Percentiles rank a stretch among this genome's conserved stretches.
phyloP scores from a whole-genome alignment of 1,284 basidiomycete genomes.

The Puccinia novopanici region DNA sequence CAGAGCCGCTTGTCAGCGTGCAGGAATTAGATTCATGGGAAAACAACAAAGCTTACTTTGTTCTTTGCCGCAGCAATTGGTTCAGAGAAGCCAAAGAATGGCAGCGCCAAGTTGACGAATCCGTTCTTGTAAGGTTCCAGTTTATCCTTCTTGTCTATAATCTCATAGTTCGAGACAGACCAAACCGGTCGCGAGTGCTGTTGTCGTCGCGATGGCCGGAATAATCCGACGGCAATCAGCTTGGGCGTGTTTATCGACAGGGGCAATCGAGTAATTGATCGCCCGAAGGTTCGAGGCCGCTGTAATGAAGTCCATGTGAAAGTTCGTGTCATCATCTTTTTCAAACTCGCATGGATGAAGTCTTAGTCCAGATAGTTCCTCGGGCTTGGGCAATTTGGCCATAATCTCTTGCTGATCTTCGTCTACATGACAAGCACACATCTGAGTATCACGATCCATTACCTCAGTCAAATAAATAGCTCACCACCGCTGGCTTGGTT shows the following conservation, averaged over 20 bases:
- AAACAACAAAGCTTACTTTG: slow-evolving; percentile 61
- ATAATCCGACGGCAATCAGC: slow-evolving; percentile 99
- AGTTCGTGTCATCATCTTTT: slow-evolving; percentile 97
- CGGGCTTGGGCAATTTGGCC: slow-evolving; percentile 77
- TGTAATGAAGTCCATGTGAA: slow-evolving; percentile 99
- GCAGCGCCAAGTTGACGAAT: slow-evolving; percentile 94
- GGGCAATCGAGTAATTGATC: slow-evolving; percentile 87
- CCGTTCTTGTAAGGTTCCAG: slow-evolving; percentile 97
- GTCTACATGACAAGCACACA: not conserved
- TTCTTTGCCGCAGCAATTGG: slow-evolving; percentile 88
- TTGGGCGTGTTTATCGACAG: slow-evolving; percentile 92
- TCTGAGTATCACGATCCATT: not conserved
- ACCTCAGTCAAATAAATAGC: not conserved
- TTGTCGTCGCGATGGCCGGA: slow-evolving; percentile 98
- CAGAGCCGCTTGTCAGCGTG: not conserved
- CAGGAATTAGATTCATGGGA: not conserved
- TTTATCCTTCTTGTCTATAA: slow-evolving; percentile 91
- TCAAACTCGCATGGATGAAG: slow-evolving; percentile 95
- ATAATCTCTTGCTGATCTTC: slow-evolving; percentile 67
- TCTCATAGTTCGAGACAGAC: slow-evolving; percentile 98
- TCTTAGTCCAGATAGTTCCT: slow-evolving; percentile 89
- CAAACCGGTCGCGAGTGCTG: slow-evolving; percentile 88
- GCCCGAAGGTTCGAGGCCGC: slow-evolving; percentile 96
- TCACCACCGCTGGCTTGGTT: slow-evolving; percentile 62
- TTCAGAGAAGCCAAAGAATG: slow-evolving; percentile 99